These are phyloP conservation scores for Boletellus ananiceps DNA, from an alignment of 768 basidiomycete species.

Conservation along the genomic window DNA sequence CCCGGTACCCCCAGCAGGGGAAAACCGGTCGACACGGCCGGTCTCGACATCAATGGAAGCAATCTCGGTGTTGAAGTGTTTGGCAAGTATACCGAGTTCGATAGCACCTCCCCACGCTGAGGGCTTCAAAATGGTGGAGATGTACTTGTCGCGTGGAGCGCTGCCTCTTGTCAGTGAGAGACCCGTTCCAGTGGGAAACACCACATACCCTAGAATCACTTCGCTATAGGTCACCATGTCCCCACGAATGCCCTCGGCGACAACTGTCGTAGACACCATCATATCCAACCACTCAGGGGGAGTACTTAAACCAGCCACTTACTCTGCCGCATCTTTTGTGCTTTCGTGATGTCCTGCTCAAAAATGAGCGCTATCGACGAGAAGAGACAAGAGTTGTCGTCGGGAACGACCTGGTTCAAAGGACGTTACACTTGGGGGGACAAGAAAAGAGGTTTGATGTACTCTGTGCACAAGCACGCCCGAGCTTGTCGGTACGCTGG, in stretches of 20 bases:
- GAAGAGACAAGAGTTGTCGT: conserved; percentile 96
- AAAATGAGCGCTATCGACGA: conserved; percentile 83
- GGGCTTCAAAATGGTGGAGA: conserved; percentile 73
- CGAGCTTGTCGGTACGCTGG: conserved; percentile 56
- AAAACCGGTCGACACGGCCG: conserved; percentile 81
- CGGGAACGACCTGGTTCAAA: conserved; percentile 69
- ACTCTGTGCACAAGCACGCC: conserved; percentile 75
- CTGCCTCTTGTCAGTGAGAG: conserved; percentile 27
- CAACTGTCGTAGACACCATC: conserved; percentile 46
- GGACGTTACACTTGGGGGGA: conserved; percentile 1
- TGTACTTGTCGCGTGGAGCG: conserved; percentile 64
- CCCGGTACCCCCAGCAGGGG: conserved; percentile 34
- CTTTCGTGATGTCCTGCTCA: conserved; percentile 73
- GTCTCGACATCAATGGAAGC: conserved; percentile 89
- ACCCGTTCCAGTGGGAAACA: not conserved
- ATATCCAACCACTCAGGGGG: not conserved
- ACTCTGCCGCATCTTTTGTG: conserved; percentile 71
- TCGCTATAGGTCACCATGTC: conserved; percentile 76
- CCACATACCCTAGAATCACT: conserved; percentile 77
- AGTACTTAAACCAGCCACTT: conserved; percentile 16
- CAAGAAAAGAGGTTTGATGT: not conserved
- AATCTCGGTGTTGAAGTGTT: conserved; percentile 82
- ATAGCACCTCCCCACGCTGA: conserved; percentile 95
- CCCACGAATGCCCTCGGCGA: conserved; percentile 72
- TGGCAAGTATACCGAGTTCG: conserved; percentile 80